These are phyloP conservation scores for Sechiopsis laciniata DNA, from an alignment of 306 rosid species.

Conservation along the genomic window DNA sequence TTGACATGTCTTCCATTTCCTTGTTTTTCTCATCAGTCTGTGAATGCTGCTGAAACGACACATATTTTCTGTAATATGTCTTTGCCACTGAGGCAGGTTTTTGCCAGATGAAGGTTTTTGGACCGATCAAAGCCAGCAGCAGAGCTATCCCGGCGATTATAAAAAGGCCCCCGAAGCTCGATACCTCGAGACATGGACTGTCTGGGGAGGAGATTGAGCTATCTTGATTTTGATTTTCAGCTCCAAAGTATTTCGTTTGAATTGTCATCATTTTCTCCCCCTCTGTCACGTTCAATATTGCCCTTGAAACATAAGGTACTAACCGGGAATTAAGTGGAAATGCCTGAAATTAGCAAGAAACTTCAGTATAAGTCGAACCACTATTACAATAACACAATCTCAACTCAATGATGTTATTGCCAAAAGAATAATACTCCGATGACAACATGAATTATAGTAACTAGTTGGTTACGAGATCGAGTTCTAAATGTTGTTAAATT, in stretches of 20 bases:
- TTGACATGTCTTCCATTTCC: not conserved
- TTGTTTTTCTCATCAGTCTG: not conserved
- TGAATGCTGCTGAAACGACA: constrained; percentile 1
- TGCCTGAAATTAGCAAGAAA: constrained; percentile 29
- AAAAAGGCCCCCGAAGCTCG: constrained; percentile 45
- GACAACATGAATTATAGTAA: too few relatives aligned
- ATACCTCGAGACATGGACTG: constrained; percentile 25
- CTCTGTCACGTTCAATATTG: constrained; percentile 29
- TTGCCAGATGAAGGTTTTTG: constrained; percentile 33
- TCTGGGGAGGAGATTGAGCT: constrained; percentile 10
- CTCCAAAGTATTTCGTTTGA: constrained; percentile 23
- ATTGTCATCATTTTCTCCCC: constrained; percentile 19
- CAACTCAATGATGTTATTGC: not conserved
- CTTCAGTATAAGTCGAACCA: not conserved
- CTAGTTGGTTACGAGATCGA: too few relatives aligned
- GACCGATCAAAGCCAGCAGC: constrained; percentile 22
- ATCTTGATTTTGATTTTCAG: constrained; percentile 14
- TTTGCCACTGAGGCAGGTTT: constrained; percentile 26
- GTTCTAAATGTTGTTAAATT: too few relatives aligned
- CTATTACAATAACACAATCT: not conserved
- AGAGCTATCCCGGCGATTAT: constrained; percentile 30
- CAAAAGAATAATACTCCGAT: too few relatives aligned
- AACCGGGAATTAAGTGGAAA: constrained; percentile 38
- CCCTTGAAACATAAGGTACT: constrained; percentile 38
- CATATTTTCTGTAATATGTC: constrained; percentile 19